Evolutionary conservation across 2,329 filamentous ascomycete species (phyloP).

Genomic region (Talaromyces verruculosus): DNA sequence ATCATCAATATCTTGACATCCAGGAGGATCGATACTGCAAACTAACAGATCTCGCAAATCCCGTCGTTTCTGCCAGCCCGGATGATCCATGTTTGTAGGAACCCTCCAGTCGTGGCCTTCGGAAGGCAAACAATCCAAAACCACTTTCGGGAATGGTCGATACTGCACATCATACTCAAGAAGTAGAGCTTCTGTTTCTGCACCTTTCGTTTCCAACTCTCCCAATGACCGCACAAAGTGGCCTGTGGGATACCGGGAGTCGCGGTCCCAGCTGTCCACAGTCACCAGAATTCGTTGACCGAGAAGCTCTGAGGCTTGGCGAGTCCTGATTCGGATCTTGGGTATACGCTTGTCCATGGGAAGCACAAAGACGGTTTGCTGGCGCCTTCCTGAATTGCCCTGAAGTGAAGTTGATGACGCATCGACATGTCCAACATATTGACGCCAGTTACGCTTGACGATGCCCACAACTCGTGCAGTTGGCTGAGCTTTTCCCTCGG

Average conservation of each 20-base stretch:
- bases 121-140: conserved; percentile 84
- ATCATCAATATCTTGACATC: conserved; percentile 98
- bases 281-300: conserved; percentile 91
- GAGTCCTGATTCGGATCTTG: conserved; percentile 88
- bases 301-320: conserved; percentile 82
- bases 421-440: conserved; percentile 96
- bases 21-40: conserved; percentile 94
- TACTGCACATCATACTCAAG: conserved; percentile 98
- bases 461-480: conserved; percentile 90
- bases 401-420: conserved; percentile 75
- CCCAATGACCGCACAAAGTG: conserved; percentile 93
- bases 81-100: conserved; percentile 72
- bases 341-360: conserved; percentile 98
- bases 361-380: conserved; percentile 90
- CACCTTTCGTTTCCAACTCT: conserved; percentile 93
- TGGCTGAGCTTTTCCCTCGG: conserved; percentile 78
- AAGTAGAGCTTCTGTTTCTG: conserved; percentile 90
- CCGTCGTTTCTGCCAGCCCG: conserved; percentile 80
- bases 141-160: conserved; percentile 91
- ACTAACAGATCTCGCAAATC: conserved; percentile 85
- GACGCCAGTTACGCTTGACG: conserved; percentile 94
- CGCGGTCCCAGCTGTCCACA: conserved; percentile 92
- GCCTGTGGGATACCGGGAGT: conserved; percentile 86
- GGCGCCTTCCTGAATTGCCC: conserved; percentile 73
- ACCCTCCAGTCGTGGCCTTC: conserved; percentile 96